phyloP scores from a whole-genome alignment of 2,329 filamentous ascomycete species.

The Lachnellula subtilissima region DNA sequence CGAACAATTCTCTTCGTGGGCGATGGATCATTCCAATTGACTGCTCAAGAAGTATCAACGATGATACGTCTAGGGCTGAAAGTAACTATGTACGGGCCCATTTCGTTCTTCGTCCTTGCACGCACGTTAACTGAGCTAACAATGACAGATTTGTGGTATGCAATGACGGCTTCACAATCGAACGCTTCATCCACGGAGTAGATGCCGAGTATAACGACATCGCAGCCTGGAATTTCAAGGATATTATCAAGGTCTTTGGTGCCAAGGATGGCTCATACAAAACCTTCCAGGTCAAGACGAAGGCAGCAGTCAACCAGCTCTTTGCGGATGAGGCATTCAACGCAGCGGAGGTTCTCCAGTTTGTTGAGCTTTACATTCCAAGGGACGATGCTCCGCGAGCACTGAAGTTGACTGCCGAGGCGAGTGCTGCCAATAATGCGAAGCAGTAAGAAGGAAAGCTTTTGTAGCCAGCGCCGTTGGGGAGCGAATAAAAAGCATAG shows the following conservation, averaged over 20 bases:
- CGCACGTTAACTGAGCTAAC: conserved; percentile 3
- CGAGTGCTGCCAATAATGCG: conserved; percentile 64
- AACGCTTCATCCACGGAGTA: conserved; percentile 83
- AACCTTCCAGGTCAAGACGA: conserved; percentile 65
- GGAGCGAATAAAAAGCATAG: neutral
- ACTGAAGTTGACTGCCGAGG: conserved; percentile 65
- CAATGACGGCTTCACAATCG: conserved; percentile 87
- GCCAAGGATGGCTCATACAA: conserved; percentile 51
- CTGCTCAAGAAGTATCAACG: conserved; percentile 76
- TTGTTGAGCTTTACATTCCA: conserved; percentile 80
- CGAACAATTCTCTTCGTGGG: conserved; percentile 83
- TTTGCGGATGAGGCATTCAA: conserved; percentile 62
- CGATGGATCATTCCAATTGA: conserved; percentile 82
- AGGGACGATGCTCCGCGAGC: conserved; percentile 71
- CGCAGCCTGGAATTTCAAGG: conserved; percentile 66
- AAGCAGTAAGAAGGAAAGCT: conserved; percentile 25
- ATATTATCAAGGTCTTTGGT: conserved; percentile 64
- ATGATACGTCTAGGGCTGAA: conserved; percentile 73
- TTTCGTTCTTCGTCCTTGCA: neutral
- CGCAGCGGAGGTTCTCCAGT: conserved; percentile 51
- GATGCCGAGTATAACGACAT: conserved; percentile 79
- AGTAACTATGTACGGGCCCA: conserved; percentile 62
- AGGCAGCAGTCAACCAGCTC: conserved; percentile 61
- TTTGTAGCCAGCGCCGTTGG: no score
- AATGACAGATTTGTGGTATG: conserved; percentile 66